Base-by-base conservation (phyloP, 1,284 basidiomycete species). In the Sporisorium iseilematis-ciliati region DNA sequence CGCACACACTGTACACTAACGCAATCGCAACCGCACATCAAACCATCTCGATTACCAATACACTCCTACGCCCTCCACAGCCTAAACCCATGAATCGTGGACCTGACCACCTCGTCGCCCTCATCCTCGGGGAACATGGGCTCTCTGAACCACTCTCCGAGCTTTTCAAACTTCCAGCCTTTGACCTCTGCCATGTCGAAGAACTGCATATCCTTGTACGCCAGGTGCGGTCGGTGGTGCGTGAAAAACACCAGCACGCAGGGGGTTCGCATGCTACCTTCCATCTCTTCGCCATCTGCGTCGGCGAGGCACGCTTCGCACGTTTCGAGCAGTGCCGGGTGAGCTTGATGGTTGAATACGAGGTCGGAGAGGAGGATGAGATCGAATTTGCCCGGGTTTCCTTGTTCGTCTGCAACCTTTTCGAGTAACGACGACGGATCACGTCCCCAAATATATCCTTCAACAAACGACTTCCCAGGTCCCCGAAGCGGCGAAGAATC, bases 381-480 rank as follows among this genome's bases (percentile, higher is more conserved):
- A 80, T 97, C 91, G 78, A 92, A 97, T 46, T 86, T 83, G 73
- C 63, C 62, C 7, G 59, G 51, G 3, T 57, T 46, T 7, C 56
- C 62, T 38, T 33, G 51, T 31, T 78, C 49, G 6, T 79, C 50
- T 20, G 84, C 75, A 14, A 90, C 81, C 7, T 85, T 73, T 0
- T 86, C 84, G 0, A 92, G 82, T 21, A 97, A 86, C 1, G 87
- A 83, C 1, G 88, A 76, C 0, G 91, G 87, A 2, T 91, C 85
- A n/a, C 89, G 88, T 0, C 96, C 95, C 95, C 95, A 98, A 1
- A 93, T 90, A 83, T 94, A 96, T 7, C 95, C 95, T 33, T 80
- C 64, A 26, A 75, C 79, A 89, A 64, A 31, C 35, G 79, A 41
- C n/a, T 64, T 55, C 25, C 65, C 75, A 0, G 70, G 51, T 16